Conservation (phyloP, 495 filamentous ascomycete species). For the Lasiosphaeris hirsuta region DNA sequence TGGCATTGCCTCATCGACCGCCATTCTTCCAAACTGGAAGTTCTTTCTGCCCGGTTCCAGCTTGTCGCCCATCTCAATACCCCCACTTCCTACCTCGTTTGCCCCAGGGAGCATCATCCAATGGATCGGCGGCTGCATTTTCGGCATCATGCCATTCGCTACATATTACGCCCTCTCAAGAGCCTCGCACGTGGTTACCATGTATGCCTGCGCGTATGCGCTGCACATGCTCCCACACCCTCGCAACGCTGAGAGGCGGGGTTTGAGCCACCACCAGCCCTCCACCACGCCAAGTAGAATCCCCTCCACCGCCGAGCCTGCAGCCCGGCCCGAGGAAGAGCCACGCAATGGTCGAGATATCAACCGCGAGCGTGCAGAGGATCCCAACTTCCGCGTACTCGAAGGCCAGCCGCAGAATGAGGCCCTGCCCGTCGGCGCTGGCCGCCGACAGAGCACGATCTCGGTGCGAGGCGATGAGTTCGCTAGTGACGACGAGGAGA, state of each 20-base stretch:
- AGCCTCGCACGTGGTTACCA: constrained; percentile 12
- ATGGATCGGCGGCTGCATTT: constrained; percentile 32
- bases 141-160: constrained; percentile 34
- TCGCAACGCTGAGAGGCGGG: not conserved
- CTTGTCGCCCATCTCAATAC: constrained; percentile 43
- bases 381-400: constrained; percentile 18
- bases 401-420: constrained; percentile 26
- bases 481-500: constrained; percentile 49
- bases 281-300: too few relatives aligned
- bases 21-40: constrained; percentile 36
- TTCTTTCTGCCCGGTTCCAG: constrained; percentile 51
- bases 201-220: not conserved
- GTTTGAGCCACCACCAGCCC: too few relatives aligned
- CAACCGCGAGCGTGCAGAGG: constrained; percentile 11
- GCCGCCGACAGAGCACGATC: constrained; percentile 30
- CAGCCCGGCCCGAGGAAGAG: not conserved
- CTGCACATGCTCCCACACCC: constrained; percentile 3
- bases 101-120: constrained; percentile 16
- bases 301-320: not conserved
- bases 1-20: constrained; percentile 38
- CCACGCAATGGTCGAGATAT: constrained; percentile 11
- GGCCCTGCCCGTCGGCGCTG: constrained; percentile 23
- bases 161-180: constrained; percentile 28
- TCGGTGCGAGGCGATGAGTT: constrained; percentile 33
- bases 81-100: constrained; percentile 28